These are phyloP conservation scores for Solanum chaucha DNA, from an alignment of 257 asterid species.

Conservation along the genomic window DNA sequence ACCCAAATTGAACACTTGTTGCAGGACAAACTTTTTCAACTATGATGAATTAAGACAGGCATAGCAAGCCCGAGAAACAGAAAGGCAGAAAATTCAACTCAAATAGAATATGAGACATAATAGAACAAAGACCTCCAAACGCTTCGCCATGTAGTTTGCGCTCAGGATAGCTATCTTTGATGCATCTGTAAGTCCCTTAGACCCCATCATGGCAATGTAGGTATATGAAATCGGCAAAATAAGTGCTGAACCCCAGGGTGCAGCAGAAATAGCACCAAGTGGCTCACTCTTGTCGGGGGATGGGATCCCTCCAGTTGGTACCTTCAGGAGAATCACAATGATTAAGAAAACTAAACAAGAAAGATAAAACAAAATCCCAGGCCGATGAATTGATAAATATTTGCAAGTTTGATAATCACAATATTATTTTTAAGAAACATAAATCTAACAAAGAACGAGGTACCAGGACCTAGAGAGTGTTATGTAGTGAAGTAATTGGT, in stretches of 20 bases:
- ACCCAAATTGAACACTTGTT: neutral
- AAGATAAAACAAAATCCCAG: neutral
- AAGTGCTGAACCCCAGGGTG: constrained; percentile 99
- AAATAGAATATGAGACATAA: neutral
- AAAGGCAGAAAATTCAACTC: neutral
- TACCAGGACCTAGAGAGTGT: neutral
- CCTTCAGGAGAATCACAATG: constrained; percentile 22
- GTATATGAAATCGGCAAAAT: constrained; percentile 96
- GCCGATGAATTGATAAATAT: neutral
- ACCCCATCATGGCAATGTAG: constrained; percentile 97
- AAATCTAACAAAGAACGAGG: neutral
- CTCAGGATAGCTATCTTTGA: constrained; percentile 91
- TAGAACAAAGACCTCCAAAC: constrained; percentile 60
- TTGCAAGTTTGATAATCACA: neutral
- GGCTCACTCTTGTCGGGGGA: constrained; percentile 74
- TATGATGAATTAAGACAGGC: neutral
- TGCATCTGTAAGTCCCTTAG: constrained; percentile 82
- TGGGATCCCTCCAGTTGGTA: constrained; percentile 91
- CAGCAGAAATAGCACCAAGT: constrained; percentile 91
- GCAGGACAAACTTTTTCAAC: neutral
- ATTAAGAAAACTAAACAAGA: neutral
- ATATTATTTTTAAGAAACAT: neutral
- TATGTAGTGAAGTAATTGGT: neutral
- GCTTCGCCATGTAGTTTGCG: constrained; percentile 95
- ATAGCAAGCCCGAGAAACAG: neutral